phyloP scores from a whole-genome alignment of 2,329 filamentous ascomycete genomes.

The Xylaria sp. region DNA sequence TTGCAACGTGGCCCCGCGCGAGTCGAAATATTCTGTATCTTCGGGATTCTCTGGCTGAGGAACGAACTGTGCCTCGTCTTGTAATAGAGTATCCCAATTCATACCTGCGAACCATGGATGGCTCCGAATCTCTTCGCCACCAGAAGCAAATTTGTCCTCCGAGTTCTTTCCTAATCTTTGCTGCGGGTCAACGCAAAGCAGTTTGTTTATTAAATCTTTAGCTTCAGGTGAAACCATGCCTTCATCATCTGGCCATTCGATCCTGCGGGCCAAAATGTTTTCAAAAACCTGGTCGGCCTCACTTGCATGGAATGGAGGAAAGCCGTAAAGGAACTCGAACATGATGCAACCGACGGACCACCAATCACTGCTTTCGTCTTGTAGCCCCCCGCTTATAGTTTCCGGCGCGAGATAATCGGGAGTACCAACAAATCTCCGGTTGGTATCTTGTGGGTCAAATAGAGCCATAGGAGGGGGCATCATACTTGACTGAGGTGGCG shows the following conservation, averaged over 20 bases:
- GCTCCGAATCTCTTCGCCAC: constrained; percentile 88
- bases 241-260: constrained; percentile 89
- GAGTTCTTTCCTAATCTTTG: constrained; percentile 86
- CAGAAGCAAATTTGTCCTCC: constrained; percentile 82
- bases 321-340: constrained; percentile 94
- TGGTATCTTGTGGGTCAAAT: constrained; percentile 94
- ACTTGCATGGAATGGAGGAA: constrained; percentile 90
- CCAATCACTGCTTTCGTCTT: constrained; percentile 99
- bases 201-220: constrained; percentile 91
- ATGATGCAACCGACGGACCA: constrained; percentile 99
- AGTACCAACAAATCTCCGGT: constrained; percentile 92
- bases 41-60: constrained; percentile 93
- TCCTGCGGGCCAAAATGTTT: constrained; percentile 89
- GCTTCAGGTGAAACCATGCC: constrained; percentile 86
- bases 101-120: constrained; percentile 90
- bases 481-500: constrained; percentile 72
- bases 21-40: constrained; percentile 97
- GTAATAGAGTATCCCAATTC: constrained; percentile 90
- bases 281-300: constrained; percentile 96
- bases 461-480: constrained; percentile 93
- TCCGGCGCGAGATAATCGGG: constrained; percentile 97
- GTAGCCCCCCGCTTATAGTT: constrained; percentile 92
- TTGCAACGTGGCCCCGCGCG: constrained; percentile 88
- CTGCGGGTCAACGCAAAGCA: constrained; percentile 85
- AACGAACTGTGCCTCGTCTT: constrained; percentile 96